Evolutionary conservation across 805 yeast genomes (phyloP).

Genomic region (Pichia ethanolica): DNA sequence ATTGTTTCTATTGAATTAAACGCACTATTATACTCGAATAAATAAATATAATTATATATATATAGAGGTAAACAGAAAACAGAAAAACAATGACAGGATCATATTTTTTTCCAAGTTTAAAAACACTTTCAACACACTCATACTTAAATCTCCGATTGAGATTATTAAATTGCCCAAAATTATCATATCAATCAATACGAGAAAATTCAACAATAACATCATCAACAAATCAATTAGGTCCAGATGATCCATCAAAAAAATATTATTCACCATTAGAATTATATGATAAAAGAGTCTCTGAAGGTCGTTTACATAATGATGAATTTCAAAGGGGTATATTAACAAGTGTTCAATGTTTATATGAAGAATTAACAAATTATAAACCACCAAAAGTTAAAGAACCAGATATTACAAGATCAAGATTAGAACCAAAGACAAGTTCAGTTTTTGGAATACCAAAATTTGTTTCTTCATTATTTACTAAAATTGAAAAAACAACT

Average conservation of each 20-base stretch:
- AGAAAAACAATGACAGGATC: too few relatives aligned
- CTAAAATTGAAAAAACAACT: background rate
- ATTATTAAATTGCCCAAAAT: too few relatives aligned
- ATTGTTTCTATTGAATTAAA: too few relatives aligned
- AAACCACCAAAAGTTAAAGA: conserved; percentile 51
- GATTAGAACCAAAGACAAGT: background rate
- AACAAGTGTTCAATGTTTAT: conserved; percentile 50
- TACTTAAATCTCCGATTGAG: too few relatives aligned
- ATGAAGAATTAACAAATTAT: conserved; percentile 46
- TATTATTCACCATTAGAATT: conserved; percentile 22
- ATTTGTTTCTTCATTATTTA: conserved; percentile 27
- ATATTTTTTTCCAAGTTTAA: too few relatives aligned
- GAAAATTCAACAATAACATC: background rate
- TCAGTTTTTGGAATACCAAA: conserved; percentile 29
- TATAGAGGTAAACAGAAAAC: too few relatives aligned
- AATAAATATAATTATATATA: too few relatives aligned
- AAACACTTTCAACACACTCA: too few relatives aligned
- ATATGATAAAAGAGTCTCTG: conserved; percentile 23
- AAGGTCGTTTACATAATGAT: conserved; percentile 60
- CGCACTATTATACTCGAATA: too few relatives aligned
- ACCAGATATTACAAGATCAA: conserved; percentile 36
- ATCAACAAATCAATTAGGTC: background rate
- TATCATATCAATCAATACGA: too few relatives aligned
- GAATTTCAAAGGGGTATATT: conserved; percentile 74
- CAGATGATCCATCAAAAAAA: background rate